Evolutionary conservation across 2,329 filamentous ascomycete species (phyloP).

Genomic region (Fusarium sp.): DNA sequence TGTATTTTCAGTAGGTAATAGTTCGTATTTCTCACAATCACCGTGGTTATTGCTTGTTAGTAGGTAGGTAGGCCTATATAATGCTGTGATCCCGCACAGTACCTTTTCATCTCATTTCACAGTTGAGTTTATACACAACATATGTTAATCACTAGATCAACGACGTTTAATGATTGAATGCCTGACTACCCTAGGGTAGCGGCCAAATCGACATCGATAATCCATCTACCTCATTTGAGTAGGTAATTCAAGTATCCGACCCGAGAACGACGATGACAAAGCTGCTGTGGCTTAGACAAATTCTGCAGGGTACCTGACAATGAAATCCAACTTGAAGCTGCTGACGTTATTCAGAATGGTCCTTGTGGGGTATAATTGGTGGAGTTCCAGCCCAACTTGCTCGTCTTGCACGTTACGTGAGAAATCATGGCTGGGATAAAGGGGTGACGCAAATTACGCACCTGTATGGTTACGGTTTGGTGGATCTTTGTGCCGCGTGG

Average conservation of each 20-base stretch:
- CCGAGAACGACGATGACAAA: not conserved
- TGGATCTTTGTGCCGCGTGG: not conserved
- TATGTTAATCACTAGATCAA: no score
- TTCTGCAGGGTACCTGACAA: not conserved
- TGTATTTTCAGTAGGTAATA: not conserved
- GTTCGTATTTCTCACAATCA: not conserved
- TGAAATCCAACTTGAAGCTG: not conserved
- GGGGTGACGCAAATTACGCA: constrained; percentile 13
- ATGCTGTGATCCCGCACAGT: no score
- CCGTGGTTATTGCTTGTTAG: no score
- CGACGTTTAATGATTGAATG: no score
- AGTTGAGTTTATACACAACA: no score
- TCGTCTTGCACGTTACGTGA: constrained; percentile 1
- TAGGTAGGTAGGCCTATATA: no score
- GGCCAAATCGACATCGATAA: no score
- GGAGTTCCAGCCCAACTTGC: constrained; percentile 18
- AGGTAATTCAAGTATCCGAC: not conserved
- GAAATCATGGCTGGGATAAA: constrained; percentile 6
- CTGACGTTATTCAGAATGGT: constrained; percentile 14
- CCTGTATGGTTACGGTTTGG: not conserved
- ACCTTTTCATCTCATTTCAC: no score
- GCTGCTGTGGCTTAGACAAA: constrained; percentile 1
- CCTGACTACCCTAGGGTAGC: no score
- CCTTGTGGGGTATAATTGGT: constrained; percentile 7
- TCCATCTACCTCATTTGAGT: no score